Base-by-base conservation (phyloP, 2,329 filamentous ascomycete genomes). In the Botrytis elliptica region DNA sequence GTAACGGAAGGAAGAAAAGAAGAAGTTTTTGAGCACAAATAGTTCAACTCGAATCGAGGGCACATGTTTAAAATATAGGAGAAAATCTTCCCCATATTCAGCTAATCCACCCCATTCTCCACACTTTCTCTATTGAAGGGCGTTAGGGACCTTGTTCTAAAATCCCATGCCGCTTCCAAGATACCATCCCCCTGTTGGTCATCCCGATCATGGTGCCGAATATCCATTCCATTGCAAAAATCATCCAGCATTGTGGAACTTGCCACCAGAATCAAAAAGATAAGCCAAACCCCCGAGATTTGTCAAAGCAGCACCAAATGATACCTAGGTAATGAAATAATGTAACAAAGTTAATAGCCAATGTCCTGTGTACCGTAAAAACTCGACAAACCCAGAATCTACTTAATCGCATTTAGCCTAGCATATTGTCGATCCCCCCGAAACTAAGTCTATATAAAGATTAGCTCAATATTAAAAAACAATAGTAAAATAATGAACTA, bases 51-150 rank as follows among this genome's bases (percentile, higher is more conserved):
- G 38, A 42, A 68, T 57, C 36, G 49, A 42, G 36, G 36, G 42
- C 42, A 68, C 66, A 10, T 42, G 5, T 42, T n/a, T 33, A 3
- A 68, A 57, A 68, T 67, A 55, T 68, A 57, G 33, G 49, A 55
- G 36, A 42, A 42, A 57, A 57, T 29, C 36, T 29, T 57, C 49
- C 38, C 66, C 49, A 57, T 68, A 68, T 68, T 16, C 8, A 68
- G 66, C 49, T 33, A 33, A 57, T 33, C 66, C 36, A 57, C 38
- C 36, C 36, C 49, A 33, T 67, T 67, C 65, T 67, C 65, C 64
- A 67, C 44, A 38, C 5, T 14, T 18, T n/a, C 18, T 22, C 18
- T 22, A 6, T 22, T n/a, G 9, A 52, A 67, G 10, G n/a, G 29
- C 40, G 9, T 52, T 5, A 33, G 25, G 22, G 18, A 9, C 49